A percentile compares a stretch with the other conserved stretches of the same genome.
phyloP scores from a whole-genome alignment of 768 basidiomycete species.

The Hericium rajendrae region DNA sequence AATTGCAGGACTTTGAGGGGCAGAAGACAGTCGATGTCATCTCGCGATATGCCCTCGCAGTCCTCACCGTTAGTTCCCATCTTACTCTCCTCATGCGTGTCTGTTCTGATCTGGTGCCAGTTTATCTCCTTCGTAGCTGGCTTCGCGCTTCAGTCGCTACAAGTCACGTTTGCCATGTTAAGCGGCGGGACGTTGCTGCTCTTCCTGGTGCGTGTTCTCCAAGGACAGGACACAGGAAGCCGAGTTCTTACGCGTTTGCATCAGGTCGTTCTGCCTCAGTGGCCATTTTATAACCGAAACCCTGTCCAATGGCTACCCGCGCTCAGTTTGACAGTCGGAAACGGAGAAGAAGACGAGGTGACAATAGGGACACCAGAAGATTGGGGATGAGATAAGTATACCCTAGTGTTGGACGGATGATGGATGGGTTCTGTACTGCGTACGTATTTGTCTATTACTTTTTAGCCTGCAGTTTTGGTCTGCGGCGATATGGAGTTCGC shows the following conservation, averaged over 20 bases:
- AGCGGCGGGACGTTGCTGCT: constrained; percentile 19
- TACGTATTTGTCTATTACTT: too few relatives aligned
- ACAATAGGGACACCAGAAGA: neutral
- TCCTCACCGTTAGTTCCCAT: constrained; percentile 33
- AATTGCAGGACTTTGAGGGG: constrained; percentile 51
- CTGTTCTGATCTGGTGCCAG: constrained; percentile 22
- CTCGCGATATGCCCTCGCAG: constrained; percentile 33
- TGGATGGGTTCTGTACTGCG: too few relatives aligned
- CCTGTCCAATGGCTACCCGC: constrained; percentile 52
- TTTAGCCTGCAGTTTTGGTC: neutral
- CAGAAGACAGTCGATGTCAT: constrained; percentile 45
- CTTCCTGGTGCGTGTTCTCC: constrained; percentile 10
- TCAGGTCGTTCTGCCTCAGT: constrained; percentile 58
- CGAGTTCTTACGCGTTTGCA: neutral
- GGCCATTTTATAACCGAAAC: constrained; percentile 56
- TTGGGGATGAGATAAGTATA: neutral
- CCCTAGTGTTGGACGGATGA: too few relatives aligned
- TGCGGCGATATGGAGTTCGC: neutral
- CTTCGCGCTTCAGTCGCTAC: constrained; percentile 45
- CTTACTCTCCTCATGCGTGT: neutral
- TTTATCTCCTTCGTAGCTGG: constrained; percentile 47
- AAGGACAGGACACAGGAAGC: too few relatives aligned
- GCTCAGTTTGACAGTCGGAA: neutral
- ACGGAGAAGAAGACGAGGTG: constrained; percentile 21
- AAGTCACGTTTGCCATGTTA: constrained; percentile 42